Conservation (phyloP, 2,329 filamentous ascomycete species). For the Talaromyces amestolkiae region DNA sequence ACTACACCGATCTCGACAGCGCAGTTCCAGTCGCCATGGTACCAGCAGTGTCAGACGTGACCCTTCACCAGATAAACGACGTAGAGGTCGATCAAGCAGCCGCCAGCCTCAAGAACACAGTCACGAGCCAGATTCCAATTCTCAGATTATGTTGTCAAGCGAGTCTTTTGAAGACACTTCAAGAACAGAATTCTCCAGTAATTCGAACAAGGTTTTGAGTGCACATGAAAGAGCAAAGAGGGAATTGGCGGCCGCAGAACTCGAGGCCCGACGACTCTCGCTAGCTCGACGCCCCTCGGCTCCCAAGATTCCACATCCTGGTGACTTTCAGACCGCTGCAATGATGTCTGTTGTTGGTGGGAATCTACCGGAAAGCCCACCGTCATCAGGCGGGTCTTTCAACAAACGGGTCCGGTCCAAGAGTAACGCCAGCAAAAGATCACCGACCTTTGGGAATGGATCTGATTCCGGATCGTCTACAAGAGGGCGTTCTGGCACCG, state of each 20-base stretch:
- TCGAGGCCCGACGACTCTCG: conserved; percentile 84
- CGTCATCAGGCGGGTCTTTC: conserved; percentile 30
- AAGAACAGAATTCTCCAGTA: conserved; percentile 23
- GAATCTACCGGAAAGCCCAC: conserved; percentile 45
- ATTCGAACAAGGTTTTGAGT: conserved; percentile 29
- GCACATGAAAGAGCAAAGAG: conserved; percentile 67
- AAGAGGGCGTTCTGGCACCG: conserved; percentile 49
- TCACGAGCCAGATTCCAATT: conserved; percentile 9
- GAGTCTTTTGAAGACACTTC: conserved; percentile 25
- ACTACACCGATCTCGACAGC: conserved; percentile 46
- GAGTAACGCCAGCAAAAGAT: conserved; percentile 35
- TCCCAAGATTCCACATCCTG: conserved; percentile 75
- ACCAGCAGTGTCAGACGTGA: conserved; percentile 44
- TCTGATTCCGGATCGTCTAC: conserved; percentile 40
- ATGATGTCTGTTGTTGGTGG: conserved; percentile 35
- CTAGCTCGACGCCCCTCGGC: conserved; percentile 76
- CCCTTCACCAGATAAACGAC: conserved; percentile 47
- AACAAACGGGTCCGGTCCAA: conserved; percentile 34
- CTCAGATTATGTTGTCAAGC: conserved; percentile 5
- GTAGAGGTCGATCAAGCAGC: conserved; percentile 35
- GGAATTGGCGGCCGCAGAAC: conserved; percentile 74
- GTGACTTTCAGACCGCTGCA: conserved; percentile 46
- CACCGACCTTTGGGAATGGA: conserved; percentile 40
- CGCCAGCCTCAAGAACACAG: conserved; percentile 25
- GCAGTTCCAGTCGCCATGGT: conserved; percentile 51